Evolutionary conservation across 495 filamentous ascomycete species (phyloP), one percentile per base, ranked within the genome.

Genomic region (Thermothielavioides terrestris): DNA sequence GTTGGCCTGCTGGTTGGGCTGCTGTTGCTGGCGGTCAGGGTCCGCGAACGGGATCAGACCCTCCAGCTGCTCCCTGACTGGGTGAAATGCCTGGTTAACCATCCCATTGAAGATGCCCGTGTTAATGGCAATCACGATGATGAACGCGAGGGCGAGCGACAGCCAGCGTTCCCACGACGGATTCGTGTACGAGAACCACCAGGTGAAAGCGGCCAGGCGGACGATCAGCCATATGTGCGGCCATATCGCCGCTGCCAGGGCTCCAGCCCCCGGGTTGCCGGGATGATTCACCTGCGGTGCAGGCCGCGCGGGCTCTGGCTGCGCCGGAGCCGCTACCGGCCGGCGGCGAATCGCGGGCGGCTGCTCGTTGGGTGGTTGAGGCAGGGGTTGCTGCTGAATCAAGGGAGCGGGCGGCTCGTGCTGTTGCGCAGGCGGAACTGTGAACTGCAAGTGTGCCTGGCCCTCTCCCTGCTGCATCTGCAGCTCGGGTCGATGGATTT

Each of bases 201-300:
- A 91, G 30, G 87, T 78, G 65, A 94, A 87, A 41, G 82, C 75
- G 36, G 81, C 77, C 17, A 95, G 65, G 26, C 88, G 80, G 38
- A 88, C 66, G n/a, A 92, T 67, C 15, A 92, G 74, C 88, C 88
- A 94, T 18, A 92, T 59, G 20, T 80, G 76, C 42, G 81, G 69
- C 56, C 79, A 67, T 31, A 73, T 51, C 38, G 76, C 77, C 14
- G 71, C 77, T 14, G 79, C 31, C 30, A 74, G 60, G 11, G 70
- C 64, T 2, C 68, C 71, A 10, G 70, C 57, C n/a, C 73, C 70
- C 6, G 71, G 65, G 23, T 72, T 69, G 43, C 64, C 62, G 9
- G 62, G 62, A 38, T 72, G 67, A 10, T 46, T 50, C 11, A 54
- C 11, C 21, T 18, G 37, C 7, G 38, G 30, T 15, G 25, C 49